phyloP scores from a whole-genome alignment of 2,329 filamentous ascomycete genomes.

The Diatrype stigma region DNA sequence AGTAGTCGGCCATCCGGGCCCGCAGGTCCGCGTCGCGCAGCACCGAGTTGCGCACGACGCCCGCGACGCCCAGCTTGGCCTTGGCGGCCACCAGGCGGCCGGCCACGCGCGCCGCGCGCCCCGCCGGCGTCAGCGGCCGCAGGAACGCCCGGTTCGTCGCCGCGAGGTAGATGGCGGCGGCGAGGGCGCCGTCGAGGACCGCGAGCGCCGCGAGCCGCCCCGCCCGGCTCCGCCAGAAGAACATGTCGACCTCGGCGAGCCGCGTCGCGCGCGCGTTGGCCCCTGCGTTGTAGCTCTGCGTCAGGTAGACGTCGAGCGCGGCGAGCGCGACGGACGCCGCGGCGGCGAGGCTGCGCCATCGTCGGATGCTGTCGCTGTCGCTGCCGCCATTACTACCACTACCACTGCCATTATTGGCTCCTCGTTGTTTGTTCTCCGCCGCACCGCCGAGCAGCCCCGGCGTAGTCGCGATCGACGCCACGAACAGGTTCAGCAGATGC shows the following conservation, averaged over 20 bases:
- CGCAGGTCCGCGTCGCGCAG: constrained; percentile 70
- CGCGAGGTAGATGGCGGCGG: constrained; percentile 66
- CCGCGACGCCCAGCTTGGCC: constrained; percentile 66
- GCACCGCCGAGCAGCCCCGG: constrained; percentile 20
- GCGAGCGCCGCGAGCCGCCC: constrained; percentile 63
- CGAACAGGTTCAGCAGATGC: constrained; percentile 74
- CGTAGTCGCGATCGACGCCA: constrained; percentile 72
- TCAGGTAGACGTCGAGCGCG: constrained; percentile 61
- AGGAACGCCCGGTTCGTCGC: constrained; percentile 77
- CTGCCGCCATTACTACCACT: constrained; percentile 40
- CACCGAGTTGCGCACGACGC: constrained; percentile 75
- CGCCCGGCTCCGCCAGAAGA: constrained; percentile 65
- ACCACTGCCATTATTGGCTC: not conserved
- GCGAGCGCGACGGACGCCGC: constrained; percentile 57
- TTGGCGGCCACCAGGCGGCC: constrained; percentile 55
- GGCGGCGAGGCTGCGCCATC: constrained; percentile 70
- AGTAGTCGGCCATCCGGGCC: constrained; percentile 65
- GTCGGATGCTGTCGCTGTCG: constrained; percentile 56
- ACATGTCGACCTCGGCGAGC: constrained; percentile 61
- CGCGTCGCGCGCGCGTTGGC: constrained; percentile 59
- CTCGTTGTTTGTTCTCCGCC: no score
- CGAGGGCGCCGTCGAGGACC: constrained; percentile 59
- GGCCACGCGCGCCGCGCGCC: constrained; percentile 61
- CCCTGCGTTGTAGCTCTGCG: constrained; percentile 62
- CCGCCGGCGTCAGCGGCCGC: constrained; percentile 54